Evolutionary conservation across 768 basidiomycete genomes (phyloP).

Genomic region (Lactarius tabidus): DNA sequence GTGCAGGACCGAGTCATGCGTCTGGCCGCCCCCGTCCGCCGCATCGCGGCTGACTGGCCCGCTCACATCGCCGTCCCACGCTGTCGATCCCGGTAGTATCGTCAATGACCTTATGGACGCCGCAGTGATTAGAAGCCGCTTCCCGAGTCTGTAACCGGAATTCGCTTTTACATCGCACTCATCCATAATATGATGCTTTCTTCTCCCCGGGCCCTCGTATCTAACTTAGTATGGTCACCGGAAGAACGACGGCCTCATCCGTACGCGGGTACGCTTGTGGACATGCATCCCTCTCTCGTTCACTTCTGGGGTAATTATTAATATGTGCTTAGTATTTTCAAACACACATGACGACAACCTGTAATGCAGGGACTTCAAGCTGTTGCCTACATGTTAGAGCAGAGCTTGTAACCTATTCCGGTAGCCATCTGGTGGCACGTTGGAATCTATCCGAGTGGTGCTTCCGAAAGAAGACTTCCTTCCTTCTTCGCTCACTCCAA

Average conservation of each 20-base stretch:
- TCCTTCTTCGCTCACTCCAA: no score
- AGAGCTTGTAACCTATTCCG: neutral
- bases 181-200: neutral
- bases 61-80: slow-evolving; percentile 9
- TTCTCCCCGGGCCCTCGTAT: no score
- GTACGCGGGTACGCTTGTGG: no score
- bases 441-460: no score
- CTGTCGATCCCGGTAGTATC: slow-evolving; percentile 14
- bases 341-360: neutral
- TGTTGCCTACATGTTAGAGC: neutral
- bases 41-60: slow-evolving; percentile 18
- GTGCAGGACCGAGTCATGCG: slow-evolving; percentile 20
- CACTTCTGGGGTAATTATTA: neutral
- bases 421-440: neutral
- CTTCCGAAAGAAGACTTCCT: no score
- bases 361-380: neutral
- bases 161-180: neutral
- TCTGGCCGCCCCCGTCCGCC: slow-evolving; percentile 22
- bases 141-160: slow-evolving; percentile 4
- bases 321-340: neutral
- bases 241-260: neutral
- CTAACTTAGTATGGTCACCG: neutral
- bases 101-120: slow-evolving; percentile 21
- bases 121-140: slow-evolving; percentile 11
- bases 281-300: neutral